Percentiles rank a stretch among this genome's conserved stretches.
These are phyloP conservation scores for Diophrys appendiculata DNA, from an alignment of 73 alveolate species.

Conservation along the genomic window DNA sequence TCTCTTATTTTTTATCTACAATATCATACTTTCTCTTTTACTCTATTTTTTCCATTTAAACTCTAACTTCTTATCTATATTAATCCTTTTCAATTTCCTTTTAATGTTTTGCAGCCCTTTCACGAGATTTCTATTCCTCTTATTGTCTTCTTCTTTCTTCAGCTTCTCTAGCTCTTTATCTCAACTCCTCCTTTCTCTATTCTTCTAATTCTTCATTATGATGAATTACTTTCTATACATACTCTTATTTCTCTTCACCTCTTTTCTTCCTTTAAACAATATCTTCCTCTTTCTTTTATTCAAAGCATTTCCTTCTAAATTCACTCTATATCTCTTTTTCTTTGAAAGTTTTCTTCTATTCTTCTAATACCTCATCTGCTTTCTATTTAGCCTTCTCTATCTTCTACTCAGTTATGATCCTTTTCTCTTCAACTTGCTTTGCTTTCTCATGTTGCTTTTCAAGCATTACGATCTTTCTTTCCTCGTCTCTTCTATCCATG, in stretches of 20 bases:
- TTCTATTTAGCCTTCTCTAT: conserved; percentile 19
- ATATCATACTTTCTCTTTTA: conserved; percentile 7
- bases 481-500: conserved; percentile 42
- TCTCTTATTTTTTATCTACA: conserved; percentile 16
- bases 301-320: conserved; percentile 18
- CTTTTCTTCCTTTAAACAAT: conserved; percentile 1
- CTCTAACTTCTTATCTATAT: conserved; percentile 33
- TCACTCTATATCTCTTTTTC: conserved; percentile 20
- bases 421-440: conserved; percentile 18
- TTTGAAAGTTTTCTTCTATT: conserved; percentile 15
- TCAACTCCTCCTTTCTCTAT: conserved; percentile 24
- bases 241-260: conserved; percentile 5
- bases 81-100: conserved; percentile 27
- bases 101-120: conserved; percentile 16
- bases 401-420: conserved; percentile 23
- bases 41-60: conserved; percentile 35
- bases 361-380: conserved; percentile 22
- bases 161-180: conserved; percentile 3
- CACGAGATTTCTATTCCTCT: conserved; percentile 10
- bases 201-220: conserved; percentile 23
- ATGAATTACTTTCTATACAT: conserved; percentile 50
- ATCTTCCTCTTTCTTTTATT: conserved; percentile 28
- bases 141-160: conserved; percentile 17
- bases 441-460: conserved; percentile 26
- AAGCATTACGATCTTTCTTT: conserved; percentile 14